Base-by-base conservation (phyloP, 176 grass and related monocot species). In the Cocos nucifera region DNA sequence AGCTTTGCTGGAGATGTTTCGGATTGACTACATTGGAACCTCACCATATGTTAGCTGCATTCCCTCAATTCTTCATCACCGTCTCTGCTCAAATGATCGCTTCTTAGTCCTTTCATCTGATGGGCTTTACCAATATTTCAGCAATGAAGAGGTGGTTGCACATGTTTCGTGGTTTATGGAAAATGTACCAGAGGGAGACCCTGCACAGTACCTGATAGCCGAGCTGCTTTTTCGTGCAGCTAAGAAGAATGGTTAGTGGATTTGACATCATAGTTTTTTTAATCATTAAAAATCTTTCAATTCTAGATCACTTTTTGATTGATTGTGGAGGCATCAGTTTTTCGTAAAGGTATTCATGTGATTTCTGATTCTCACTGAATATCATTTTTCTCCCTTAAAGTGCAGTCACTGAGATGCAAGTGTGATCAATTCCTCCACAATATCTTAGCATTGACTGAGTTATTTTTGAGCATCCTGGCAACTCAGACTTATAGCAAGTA, bases 101-200 rank as follows among this genome's bases (percentile, higher is more conserved):
- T 95, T 95, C 73, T 79, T 95, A 63, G 79, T 95, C 44, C 75
- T 95, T 17, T 95, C 89, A 8, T 95, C 89, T 62, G 89, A 95
- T 62, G 89, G 89, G 54, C 71, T 95, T 18, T 95, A 95, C 67
- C 85, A 95, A 75, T 95, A 89, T 75, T 89, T 95, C 66, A 89
- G 72, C 72, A 95, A 95, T 63, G 89, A 95, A 10, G 89, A 95
- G 76, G 89, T 95, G 17, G 85, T 95, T 73, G 80, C 85, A 8
- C 89, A 95, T 71, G 82, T 95, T 57, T 66, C 79, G 7, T 95
- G 89, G 85, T 95, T 95, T 71, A 95, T 89, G 72, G 89, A 95
- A 73, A 95, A 88, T 77, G 78, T 82, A 63, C 89, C 89, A 57
- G 89, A 95, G 66, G 89, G 89, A 53, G 89, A 95, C 53, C 89